Evolutionary conservation across 306 rosid species (phyloP).

Genomic region (Potentilla sterilis): DNA sequence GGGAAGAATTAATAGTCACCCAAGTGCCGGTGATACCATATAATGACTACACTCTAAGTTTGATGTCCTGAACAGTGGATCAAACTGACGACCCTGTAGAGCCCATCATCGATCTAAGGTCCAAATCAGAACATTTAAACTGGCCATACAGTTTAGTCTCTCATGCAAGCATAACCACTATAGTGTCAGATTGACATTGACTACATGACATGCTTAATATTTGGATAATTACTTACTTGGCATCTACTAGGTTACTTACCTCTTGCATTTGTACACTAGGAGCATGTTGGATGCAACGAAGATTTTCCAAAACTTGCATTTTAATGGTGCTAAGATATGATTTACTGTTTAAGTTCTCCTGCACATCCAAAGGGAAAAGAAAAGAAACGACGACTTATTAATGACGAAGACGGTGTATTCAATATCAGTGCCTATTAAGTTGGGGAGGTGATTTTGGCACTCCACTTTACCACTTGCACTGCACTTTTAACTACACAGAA

Average conservation of each 20-base stretch:
- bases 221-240: not conserved
- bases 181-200: not conserved
- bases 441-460: too few species aligned
- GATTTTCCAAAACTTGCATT: conserved; percentile 92
- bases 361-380: conserved; percentile 30
- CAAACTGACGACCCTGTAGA: not conserved
- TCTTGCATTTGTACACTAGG: conserved; percentile 98
- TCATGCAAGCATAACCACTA: too few species aligned
- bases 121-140: not conserved
- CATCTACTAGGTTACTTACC: conserved; percentile 42
- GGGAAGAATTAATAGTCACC: not conserved
- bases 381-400: not conserved
- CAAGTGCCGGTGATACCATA: not conserved
- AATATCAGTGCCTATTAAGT: too few species aligned
- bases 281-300: conserved; percentile 90
- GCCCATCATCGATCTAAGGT: not conserved
- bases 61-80: not conserved
- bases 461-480: not conserved
- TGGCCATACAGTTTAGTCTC: not conserved
- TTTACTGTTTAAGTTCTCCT: conserved; percentile 93
- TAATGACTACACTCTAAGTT: not conserved
- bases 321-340: conserved; percentile 86
- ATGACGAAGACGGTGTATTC: not conserved
- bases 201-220: not conserved
- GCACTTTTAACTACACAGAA: not conserved